Evolutionary conservation across 169 alveolate species (phyloP).

Genomic region (Babesia sp.): DNA sequence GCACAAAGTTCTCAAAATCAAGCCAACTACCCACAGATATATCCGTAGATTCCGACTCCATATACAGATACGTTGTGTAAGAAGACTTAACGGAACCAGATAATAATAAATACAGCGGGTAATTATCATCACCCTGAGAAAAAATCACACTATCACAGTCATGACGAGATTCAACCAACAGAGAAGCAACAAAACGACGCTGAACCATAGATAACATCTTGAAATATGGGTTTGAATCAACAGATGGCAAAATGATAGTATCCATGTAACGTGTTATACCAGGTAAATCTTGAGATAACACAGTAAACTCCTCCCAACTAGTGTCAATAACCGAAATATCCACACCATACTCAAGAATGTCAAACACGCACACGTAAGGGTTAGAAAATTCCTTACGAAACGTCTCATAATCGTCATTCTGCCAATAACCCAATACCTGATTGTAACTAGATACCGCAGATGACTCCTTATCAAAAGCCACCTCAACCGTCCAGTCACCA

Average conservation of each 20-base stretch:
- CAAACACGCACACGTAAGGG: slow-evolving; percentile 9
- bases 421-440: slow-evolving; percentile 35
- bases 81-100: slow-evolving; percentile 3
- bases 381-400: slow-evolving; percentile 26
- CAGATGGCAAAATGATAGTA: background rate
- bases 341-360: slow-evolving; percentile 25
- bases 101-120: slow-evolving; percentile 8
- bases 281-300: background rate
- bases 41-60: background rate
- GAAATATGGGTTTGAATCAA: background rate
- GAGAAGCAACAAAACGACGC: background rate
- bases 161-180: background rate
- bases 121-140: slow-evolving; percentile 3
- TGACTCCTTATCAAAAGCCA: slow-evolving; percentile 43
- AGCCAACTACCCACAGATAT: slow-evolving; percentile 24
- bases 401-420: slow-evolving; percentile 7
- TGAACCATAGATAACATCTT: slow-evolving; percentile 9
- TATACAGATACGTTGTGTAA: slow-evolving; percentile 22
- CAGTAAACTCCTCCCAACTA: slow-evolving; percentile 21
- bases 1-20: slow-evolving; percentile 17
- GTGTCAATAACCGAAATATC: slow-evolving; percentile 18
- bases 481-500: slow-evolving; percentile 58
- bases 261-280: background rate
- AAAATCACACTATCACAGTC: background rate
- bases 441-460: slow-evolving; percentile 22